A percentile compares a stretch with the other conserved stretches of the same genome.
Conservation (phyloP, 495 filamentous ascomycete species). For the Xylaria telfairii region DNA sequence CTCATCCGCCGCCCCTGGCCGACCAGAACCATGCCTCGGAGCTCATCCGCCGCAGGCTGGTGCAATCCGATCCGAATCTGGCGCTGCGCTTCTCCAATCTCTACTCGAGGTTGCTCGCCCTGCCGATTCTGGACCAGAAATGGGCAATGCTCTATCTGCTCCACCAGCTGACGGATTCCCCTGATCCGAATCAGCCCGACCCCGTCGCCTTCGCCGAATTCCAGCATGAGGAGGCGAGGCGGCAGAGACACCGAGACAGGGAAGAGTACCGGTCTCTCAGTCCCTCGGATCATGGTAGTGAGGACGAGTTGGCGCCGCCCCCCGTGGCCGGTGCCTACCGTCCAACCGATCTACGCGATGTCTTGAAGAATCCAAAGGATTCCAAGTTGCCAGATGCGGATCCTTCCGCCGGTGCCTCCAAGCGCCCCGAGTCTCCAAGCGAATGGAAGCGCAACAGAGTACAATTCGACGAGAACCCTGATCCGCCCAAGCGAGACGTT, state of each 20-base stretch:
- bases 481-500: conserved; percentile 45
- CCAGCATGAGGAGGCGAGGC: conserved; percentile 37
- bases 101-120: conserved; percentile 82
- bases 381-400: conserved; percentile 35
- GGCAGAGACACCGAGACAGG: conserved; percentile 25
- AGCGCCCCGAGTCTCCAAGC: conserved; percentile 31
- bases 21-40: conserved; percentile 91
- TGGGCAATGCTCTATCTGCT: conserved; percentile 95
- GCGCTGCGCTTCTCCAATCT: conserved; percentile 88
- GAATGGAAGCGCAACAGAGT: conserved; percentile 32
- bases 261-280: conserved; percentile 34
- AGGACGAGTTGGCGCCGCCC: conserved; percentile 16
- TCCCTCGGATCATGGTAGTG: conserved; percentile 35
- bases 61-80: conserved; percentile 80
- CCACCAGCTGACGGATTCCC: conserved; percentile 75
- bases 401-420: conserved; percentile 17
- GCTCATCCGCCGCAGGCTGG: conserved; percentile 84
- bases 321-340: conserved; percentile 32
- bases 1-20: conserved; percentile 43
- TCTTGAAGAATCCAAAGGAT: conserved; percentile 39
- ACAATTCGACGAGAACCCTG: conserved; percentile 31
- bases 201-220: conserved; percentile 42
- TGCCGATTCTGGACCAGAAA: conserved; percentile 92
- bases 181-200: conserved; percentile 52
- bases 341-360: conserved; percentile 41